phyloP scores from a whole-genome alignment of 1,284 basidiomycete species.

The Tilletia caries region DNA sequence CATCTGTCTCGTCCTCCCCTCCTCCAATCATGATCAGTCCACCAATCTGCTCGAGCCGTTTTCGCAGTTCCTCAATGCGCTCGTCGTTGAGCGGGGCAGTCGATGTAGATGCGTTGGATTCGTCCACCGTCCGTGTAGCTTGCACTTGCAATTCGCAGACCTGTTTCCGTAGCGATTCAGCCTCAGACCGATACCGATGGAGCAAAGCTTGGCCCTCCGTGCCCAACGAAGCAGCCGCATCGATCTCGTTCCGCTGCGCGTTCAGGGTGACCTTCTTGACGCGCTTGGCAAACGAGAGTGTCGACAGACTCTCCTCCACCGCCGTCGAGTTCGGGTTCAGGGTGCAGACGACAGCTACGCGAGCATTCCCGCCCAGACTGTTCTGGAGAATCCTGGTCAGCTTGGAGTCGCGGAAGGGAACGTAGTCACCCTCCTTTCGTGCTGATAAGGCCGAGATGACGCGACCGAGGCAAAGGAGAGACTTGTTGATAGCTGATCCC shows the following conservation, averaged over 20 bases:
- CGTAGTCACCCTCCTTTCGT: slow-evolving; percentile 58
- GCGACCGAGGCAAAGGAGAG: slow-evolving; percentile 53
- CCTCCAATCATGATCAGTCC: slow-evolving; percentile 42
- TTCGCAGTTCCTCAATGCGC: slow-evolving; percentile 31
- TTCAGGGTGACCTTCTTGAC: slow-evolving; percentile 76
- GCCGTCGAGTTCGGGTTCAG: slow-evolving; percentile 59
- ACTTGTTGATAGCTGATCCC: slow-evolving; percentile 62
- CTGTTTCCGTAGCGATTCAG: slow-evolving; percentile 37
- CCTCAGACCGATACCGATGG: slow-evolving; percentile 42
- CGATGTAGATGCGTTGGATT: not conserved
- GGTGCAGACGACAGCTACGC: slow-evolving; percentile 93
- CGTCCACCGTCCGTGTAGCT: not conserved
- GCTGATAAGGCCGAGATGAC: slow-evolving; percentile 48
- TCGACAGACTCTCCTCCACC: slow-evolving; percentile 75
- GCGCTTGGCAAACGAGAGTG: slow-evolving; percentile 79
- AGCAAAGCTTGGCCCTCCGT: slow-evolving; percentile 45
- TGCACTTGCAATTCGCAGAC: slow-evolving; percentile 29
- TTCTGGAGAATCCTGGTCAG: slow-evolving; percentile 88
- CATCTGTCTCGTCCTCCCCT: slow-evolving; percentile 16
- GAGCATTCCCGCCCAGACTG: slow-evolving; percentile 86
- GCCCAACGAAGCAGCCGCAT: slow-evolving; percentile 23
- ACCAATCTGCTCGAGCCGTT: slow-evolving; percentile 41
- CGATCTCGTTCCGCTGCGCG: slow-evolving; percentile 86
- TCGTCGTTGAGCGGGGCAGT: slow-evolving; percentile 23
- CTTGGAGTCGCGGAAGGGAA: slow-evolving; percentile 94